Evolutionary conservation across 139 green algal genomes (phyloP).

Genomic region (Micractinium sp.): DNA sequence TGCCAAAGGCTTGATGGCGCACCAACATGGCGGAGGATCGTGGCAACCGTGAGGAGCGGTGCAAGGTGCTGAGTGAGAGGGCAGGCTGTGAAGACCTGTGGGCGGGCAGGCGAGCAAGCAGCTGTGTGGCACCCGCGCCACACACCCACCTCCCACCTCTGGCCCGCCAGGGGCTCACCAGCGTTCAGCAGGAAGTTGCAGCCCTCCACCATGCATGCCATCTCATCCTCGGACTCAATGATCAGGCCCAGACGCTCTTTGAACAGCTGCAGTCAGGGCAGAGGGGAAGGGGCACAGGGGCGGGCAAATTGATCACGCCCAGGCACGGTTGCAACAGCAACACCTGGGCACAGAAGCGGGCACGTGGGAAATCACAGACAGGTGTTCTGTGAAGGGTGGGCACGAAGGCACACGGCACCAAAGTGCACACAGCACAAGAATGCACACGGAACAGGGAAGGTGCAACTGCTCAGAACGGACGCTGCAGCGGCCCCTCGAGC

Average conservation of each 20-base stretch:
- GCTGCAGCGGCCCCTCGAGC: neutral
- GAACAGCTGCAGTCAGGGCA: conserved; percentile 55
- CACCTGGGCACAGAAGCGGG: neutral
- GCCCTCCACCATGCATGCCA: conserved; percentile 90
- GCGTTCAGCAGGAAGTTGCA: conserved; percentile 96
- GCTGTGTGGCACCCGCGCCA: too few relatives aligned
- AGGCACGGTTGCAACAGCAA: neutral
- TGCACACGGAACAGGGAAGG: neutral
- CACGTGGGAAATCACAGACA: neutral
- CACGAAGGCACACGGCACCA: neutral
- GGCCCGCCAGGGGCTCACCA: neutral
- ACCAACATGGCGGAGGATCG: too few relatives aligned
- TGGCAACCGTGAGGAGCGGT: too few relatives aligned
- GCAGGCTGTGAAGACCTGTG: too few relatives aligned
- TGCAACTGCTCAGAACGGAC: neutral
- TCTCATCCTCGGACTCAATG: conserved; percentile 95
- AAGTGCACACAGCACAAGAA: neutral
- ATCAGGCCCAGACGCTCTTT: conserved; percentile 87
- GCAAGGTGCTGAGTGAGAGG: too few relatives aligned
- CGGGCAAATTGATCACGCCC: too few relatives aligned
- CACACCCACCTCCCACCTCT: neutral
- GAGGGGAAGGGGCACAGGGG: neutral
- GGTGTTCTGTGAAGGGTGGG: neutral
- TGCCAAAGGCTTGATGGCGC: too few relatives aligned
- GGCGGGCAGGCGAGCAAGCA: too few relatives aligned